Conservation (phyloP, 2,329 filamentous ascomycete species). For the Penicillium thymicola region DNA sequence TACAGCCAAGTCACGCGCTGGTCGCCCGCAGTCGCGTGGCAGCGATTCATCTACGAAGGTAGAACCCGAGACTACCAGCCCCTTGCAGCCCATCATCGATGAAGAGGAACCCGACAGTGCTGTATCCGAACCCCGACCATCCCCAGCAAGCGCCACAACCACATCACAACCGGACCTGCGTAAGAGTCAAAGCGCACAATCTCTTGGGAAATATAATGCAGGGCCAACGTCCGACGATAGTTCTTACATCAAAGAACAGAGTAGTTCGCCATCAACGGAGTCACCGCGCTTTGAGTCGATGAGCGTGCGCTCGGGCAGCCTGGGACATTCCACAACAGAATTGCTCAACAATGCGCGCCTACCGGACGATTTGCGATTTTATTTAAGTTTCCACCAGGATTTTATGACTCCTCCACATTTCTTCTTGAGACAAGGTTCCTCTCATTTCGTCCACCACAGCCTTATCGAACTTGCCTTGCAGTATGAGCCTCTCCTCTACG, state of each 20-base stretch:
- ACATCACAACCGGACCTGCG: conserved; percentile 21
- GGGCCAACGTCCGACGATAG: conserved; percentile 33
- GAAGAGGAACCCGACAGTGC: conserved; percentile 38
- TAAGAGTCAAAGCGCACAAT: conserved; percentile 32
- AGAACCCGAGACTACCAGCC: conserved; percentile 41
- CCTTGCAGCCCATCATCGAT: conserved; percentile 43
- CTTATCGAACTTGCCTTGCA: conserved; percentile 70
- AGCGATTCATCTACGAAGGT: conserved; percentile 53
- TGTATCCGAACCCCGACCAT: conserved; percentile 22
- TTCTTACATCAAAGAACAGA: conserved; percentile 44
- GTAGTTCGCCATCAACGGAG: conserved; percentile 53
- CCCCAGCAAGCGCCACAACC: conserved; percentile 20
- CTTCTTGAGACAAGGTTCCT: conserved; percentile 66
- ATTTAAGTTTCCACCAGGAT: conserved; percentile 73
- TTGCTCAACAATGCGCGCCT: conserved; percentile 29
- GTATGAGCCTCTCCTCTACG: conserved; percentile 80
- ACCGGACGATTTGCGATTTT: conserved; percentile 69
- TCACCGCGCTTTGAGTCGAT: conserved; percentile 39
- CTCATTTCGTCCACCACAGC: conserved; percentile 69
- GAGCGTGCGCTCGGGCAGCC: conserved; percentile 34
- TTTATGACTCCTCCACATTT: conserved; percentile 82
- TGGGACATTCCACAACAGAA: conserved; percentile 27
- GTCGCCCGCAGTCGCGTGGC: conserved; percentile 40
- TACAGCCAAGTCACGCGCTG: conserved; percentile 43
- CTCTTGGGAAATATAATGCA: conserved; percentile 26